Percentiles rank a stretch among this genome's conserved stretches.
phyloP scores from a whole-genome alignment of 192 early-diverging fungal genomes.

The Chytriomyces hyalinus region DNA sequence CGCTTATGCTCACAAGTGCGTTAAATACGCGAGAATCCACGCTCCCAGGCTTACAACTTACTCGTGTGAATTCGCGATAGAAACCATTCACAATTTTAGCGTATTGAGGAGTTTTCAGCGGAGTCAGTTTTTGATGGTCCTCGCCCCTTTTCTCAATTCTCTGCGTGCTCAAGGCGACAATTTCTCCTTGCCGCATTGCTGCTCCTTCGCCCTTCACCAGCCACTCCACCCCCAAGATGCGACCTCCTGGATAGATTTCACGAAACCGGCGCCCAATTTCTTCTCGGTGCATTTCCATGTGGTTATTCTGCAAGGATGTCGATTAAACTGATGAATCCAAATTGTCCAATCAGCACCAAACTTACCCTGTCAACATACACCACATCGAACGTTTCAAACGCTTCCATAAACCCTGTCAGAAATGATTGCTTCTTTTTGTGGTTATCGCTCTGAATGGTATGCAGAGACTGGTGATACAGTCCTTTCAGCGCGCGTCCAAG shows the following conservation, averaged over 20 bases:
- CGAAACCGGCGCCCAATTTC: conserved; percentile 57
- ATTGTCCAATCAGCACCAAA: not conserved
- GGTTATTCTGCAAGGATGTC: conserved; percentile 59
- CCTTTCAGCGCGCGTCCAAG: conserved; percentile 37
- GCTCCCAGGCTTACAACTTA: not conserved
- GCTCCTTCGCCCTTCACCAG: conserved; percentile 53
- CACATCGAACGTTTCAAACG: conserved; percentile 58
- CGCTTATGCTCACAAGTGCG: not conserved
- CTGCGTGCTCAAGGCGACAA: conserved; percentile 58
- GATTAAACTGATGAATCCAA: not conserved
- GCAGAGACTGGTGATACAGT: conserved; percentile 23
- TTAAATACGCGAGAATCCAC: not conserved
- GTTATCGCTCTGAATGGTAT: conserved; percentile 84
- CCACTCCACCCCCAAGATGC: conserved; percentile 81
- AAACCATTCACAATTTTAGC: conserved; percentile 8
- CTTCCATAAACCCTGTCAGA: conserved; percentile 58
- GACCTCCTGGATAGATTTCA: conserved; percentile 60
- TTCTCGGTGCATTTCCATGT: conserved; percentile 58
- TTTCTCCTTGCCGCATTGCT: conserved; percentile 40
- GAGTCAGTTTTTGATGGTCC: conserved; percentile 81
- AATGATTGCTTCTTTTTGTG: conserved; percentile 67
- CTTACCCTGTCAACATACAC: conserved; percentile 76
- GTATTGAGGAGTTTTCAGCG: conserved; percentile 62
- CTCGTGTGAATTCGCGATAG: conserved; percentile 19
- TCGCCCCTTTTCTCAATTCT: conserved; percentile 73